A percentile compares a stretch with the other conserved stretches of the same genome.
phyloP scores from a whole-genome alignment of 345 rosid species.

The Lumnitzera littorea region DNA sequence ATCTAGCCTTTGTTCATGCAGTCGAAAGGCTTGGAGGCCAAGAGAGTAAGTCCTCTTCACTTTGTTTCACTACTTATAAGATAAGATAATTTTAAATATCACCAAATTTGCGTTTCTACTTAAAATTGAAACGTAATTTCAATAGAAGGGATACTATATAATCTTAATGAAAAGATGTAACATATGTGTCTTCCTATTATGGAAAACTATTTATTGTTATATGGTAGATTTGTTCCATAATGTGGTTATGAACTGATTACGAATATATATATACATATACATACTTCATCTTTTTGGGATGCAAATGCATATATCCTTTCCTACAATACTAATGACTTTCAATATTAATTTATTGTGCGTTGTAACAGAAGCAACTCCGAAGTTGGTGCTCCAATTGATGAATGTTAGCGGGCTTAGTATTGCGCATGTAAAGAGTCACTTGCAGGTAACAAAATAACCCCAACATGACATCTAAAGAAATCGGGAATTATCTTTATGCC shows the following conservation, averaged over 20 bases:
- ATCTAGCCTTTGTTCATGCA: constrained; percentile 65
- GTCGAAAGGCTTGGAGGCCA: constrained; percentile 84
- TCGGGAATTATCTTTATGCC: too few relatives aligned
- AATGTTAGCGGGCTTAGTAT: constrained; percentile 80
- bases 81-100: too few relatives aligned
- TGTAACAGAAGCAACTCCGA: constrained; percentile 73
- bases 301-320: background rate
- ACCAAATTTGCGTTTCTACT: too few relatives aligned
- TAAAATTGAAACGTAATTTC: too few relatives aligned
- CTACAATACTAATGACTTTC: background rate
- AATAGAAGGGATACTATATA: too few relatives aligned
- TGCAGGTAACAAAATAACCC: constrained; percentile 41
- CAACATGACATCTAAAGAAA: too few relatives aligned
- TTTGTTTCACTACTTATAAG: background rate
- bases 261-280: background rate
- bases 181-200: background rate
- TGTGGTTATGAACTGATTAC: too few relatives aligned
- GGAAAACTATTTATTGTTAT: background rate
- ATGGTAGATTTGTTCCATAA: too few relatives aligned
- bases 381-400: constrained; percentile 81
- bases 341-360: constrained; percentile 1
- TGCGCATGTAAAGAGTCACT: constrained; percentile 90
- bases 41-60: constrained; percentile 49
- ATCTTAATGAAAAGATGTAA: too few relatives aligned
- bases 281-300: background rate